Percentiles rank a stretch among this genome's conserved stretches.
phyloP scores from a whole-genome alignment of 2,329 filamentous ascomycete species.

The Stagonosporopsis rhizophila region DNA sequence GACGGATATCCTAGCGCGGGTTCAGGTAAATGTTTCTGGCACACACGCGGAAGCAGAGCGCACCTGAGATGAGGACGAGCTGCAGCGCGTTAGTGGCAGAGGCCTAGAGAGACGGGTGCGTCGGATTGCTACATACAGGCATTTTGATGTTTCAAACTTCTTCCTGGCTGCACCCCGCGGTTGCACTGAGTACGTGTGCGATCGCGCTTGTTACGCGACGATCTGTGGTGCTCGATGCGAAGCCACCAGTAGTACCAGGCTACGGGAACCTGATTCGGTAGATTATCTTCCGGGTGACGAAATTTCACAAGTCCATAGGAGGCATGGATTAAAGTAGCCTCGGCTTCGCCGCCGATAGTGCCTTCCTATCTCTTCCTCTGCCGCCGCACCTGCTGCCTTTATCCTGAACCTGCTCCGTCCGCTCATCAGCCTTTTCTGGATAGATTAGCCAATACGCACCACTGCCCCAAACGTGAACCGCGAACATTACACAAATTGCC shows the following conservation, averaged over 20 bases:
- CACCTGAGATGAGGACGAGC: slow-evolving; percentile 65
- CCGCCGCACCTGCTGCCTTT: slow-evolving; percentile 9
- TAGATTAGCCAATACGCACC: slow-evolving; percentile 6
- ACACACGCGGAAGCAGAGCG: slow-evolving; percentile 5
- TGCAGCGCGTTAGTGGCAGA: slow-evolving; percentile 44
- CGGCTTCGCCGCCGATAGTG: slow-evolving; percentile 22
- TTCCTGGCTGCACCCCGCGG: slow-evolving; percentile 1
- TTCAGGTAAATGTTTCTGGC: slow-evolving; percentile 56
- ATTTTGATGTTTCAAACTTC: slow-evolving; percentile 18
- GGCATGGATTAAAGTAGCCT: slow-evolving; percentile 21
- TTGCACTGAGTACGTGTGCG: background rate
- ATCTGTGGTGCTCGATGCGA: slow-evolving; percentile 19
- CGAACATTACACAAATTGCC: slow-evolving; percentile 3
- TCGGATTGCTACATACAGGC: slow-evolving; percentile 33
- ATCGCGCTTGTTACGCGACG: slow-evolving; percentile 4
- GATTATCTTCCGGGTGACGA: slow-evolving; percentile 27
- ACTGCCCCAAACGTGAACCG: background rate
- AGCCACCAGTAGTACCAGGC: slow-evolving; percentile 11
- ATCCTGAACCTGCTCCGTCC: slow-evolving; percentile 3
- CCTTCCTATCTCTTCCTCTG: slow-evolving; percentile 7
- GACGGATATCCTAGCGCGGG: slow-evolving; percentile 68
- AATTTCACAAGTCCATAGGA: slow-evolving; percentile 19
- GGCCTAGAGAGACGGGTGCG: slow-evolving; percentile 12
- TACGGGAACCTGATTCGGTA: slow-evolving; percentile 25
- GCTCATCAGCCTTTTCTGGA: slow-evolving; percentile 16